Conservation (phyloP, 1,139 yeast species). For the Blastobotrys elegans region DNA sequence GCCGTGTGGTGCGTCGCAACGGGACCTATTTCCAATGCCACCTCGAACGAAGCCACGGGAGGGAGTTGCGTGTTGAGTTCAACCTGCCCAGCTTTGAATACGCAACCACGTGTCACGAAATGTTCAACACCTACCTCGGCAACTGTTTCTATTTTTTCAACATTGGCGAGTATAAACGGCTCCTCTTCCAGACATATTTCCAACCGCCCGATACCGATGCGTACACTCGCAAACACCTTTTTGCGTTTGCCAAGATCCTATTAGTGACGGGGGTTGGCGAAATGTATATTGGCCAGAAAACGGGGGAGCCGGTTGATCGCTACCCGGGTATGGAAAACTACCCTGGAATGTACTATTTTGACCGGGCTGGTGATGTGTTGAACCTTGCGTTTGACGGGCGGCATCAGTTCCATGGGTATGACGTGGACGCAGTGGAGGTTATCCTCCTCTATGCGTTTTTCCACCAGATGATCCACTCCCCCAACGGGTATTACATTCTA, state of each 20-base stretch:
- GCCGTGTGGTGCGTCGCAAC: conserved; percentile 3
- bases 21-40: conserved; percentile 3
- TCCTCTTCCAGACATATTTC: conserved; percentile 19
- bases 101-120: conserved; percentile 69
- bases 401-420: conserved; percentile 18
- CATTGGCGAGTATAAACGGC: conserved; percentile 45
- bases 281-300: conserved; percentile 45
- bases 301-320: conserved; percentile 6
- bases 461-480: conserved; percentile 79
- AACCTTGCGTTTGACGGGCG: conserved; percentile 21
- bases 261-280: conserved; percentile 80
- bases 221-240: conserved; percentile 18
- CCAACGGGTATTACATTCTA: conserved; percentile 75
- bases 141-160: conserved; percentile 86
- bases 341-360: conserved; percentile 23
- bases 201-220: conserved; percentile 10
- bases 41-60: conserved; percentile 2
- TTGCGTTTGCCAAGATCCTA: conserved; percentile 75
- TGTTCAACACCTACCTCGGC: conserved; percentile 72
- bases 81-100: conserved; percentile 69
- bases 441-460: conserved; percentile 72
- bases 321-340: conserved; percentile 15
- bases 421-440: conserved; percentile 59
- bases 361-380: conserved; percentile 20
- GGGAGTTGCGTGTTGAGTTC: conserved; percentile 12